A percentile compares a stretch with the other conserved stretches of the same genome.
These are phyloP conservation scores for Pseudogymnoascus sp. DNA, from an alignment of 2,329 filamentous ascomycete genomes.

Conservation along the genomic window DNA sequence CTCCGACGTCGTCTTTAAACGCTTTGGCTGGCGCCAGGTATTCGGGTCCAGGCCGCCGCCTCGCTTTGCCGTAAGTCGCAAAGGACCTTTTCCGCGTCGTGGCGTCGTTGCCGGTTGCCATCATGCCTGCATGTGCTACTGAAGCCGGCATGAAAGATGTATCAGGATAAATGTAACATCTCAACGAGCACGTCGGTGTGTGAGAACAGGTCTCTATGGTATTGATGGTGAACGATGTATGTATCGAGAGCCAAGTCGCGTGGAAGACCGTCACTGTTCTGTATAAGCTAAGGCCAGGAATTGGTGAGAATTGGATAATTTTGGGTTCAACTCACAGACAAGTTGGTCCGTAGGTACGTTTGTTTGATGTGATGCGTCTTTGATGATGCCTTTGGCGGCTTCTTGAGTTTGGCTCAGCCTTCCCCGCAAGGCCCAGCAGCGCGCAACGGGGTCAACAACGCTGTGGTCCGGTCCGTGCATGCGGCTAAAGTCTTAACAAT, in stretches of 20 bases:
- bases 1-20: not conserved
- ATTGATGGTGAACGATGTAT: not conserved
- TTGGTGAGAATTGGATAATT: not conserved
- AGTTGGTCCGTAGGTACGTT: not conserved
- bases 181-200: not conserved
- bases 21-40: constrained; percentile 11
- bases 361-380: not conserved
- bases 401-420: constrained; percentile 1
- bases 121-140: constrained; percentile 10
- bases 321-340: not conserved
- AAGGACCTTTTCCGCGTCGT: constrained; percentile 22
- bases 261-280: not conserved
- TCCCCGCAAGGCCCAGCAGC: constrained; percentile 2
- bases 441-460: constrained; percentile 1
- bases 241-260: not conserved
- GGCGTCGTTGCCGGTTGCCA: constrained; percentile 23
- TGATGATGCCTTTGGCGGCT: not conserved
- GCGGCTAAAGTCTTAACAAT: not conserved
- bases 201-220: not conserved
- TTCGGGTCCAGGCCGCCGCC: constrained; percentile 23
- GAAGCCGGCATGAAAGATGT: not conserved
- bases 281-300: not conserved
- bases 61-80: constrained; percentile 27
- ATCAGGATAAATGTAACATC: not conserved
- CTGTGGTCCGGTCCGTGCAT: not conserved